Evolutionary conservation across 2,329 filamentous ascomycete genomes (phyloP).

Genomic region (Clathrospora elynae): DNA sequence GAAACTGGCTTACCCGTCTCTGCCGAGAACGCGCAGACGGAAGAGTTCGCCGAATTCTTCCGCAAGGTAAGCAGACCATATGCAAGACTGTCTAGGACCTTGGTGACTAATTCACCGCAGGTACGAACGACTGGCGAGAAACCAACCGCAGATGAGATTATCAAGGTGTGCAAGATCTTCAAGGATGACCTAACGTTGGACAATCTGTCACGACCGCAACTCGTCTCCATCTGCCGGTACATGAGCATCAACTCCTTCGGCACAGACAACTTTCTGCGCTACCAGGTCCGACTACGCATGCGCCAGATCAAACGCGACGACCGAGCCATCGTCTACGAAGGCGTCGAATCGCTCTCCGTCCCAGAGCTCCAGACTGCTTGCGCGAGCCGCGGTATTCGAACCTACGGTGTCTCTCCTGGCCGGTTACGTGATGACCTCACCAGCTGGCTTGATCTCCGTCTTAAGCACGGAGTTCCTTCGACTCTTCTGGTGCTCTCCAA

Average conservation of each 20-base stretch:
- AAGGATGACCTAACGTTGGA: constrained; percentile 96
- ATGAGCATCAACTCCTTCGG: constrained; percentile 98
- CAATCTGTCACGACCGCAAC: constrained; percentile 92
- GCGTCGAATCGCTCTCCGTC: constrained; percentile 90
- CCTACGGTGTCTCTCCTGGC: constrained; percentile 87
- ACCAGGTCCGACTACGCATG: constrained; percentile 97
- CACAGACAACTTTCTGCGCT: constrained; percentile 96
- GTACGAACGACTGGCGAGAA: constrained; percentile 81
- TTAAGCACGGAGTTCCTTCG: constrained; percentile 94
- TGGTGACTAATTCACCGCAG: constrained; percentile 30
- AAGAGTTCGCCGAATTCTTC: constrained; percentile 97
- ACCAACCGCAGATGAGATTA: constrained; percentile 86
- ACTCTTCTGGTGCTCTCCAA: constrained; percentile 95
- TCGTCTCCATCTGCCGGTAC: constrained; percentile 97
- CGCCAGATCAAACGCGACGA: constrained; percentile 99
- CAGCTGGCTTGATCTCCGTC: constrained; percentile 90
- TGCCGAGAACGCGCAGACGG: constrained; percentile 80
- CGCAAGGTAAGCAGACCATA: constrained; percentile 70
- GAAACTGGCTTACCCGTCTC: constrained; percentile 94
- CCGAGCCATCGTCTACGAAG: constrained; percentile 89
- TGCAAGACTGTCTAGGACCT: too few species aligned
- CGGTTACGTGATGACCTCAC: constrained; percentile 87
- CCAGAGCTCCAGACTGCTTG: constrained; percentile 90
- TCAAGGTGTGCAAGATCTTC: constrained; percentile 99
- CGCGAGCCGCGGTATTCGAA: constrained; percentile 88